Conservation (phyloP, 78 protist species). For the Tieghemostelium lacteum region DNA sequence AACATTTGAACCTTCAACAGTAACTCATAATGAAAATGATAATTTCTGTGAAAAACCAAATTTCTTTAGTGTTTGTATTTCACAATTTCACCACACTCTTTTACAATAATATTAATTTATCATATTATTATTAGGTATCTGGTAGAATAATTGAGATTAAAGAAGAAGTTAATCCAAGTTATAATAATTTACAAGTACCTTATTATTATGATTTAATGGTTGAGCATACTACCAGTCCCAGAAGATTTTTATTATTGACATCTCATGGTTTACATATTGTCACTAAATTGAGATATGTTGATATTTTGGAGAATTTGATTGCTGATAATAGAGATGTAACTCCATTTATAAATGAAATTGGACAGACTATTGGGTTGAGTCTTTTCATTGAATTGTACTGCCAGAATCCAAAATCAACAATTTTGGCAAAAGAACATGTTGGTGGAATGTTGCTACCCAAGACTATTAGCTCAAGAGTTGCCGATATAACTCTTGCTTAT, state of each 20-base stretch:
- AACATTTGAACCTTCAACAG: background rate
- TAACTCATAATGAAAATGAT: conserved; percentile 11
- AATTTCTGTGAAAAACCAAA: conserved; percentile 39
- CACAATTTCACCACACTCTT: background rate
- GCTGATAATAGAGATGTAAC: background rate
- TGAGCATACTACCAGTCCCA: conserved; percentile 29
- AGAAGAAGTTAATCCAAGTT: conserved; percentile 9
- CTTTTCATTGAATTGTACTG: conserved; percentile 48
- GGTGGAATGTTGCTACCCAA: conserved; percentile 11
- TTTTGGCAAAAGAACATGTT: conserved; percentile 9
- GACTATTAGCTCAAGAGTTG: conserved; percentile 25
- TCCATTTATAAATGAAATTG: conserved; percentile 35
- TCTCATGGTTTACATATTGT: conserved; percentile 56
- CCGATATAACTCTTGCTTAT: conserved; percentile 34
- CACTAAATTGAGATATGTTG: conserved; percentile 28
- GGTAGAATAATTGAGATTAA: conserved; percentile 49
- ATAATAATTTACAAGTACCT: background rate
- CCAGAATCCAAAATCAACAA: conserved; percentile 15
- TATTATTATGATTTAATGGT: conserved; percentile 28
- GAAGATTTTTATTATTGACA: conserved; percentile 63
- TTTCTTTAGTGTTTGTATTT: background rate
- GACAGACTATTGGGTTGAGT: conserved; percentile 7
- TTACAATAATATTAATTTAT: background rate
- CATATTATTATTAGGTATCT: background rate
- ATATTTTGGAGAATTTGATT: conserved; percentile 18